Conservation (phyloP, 2,329 filamentous ascomycete species). For the Thielaviopsis euricoi region DNA sequence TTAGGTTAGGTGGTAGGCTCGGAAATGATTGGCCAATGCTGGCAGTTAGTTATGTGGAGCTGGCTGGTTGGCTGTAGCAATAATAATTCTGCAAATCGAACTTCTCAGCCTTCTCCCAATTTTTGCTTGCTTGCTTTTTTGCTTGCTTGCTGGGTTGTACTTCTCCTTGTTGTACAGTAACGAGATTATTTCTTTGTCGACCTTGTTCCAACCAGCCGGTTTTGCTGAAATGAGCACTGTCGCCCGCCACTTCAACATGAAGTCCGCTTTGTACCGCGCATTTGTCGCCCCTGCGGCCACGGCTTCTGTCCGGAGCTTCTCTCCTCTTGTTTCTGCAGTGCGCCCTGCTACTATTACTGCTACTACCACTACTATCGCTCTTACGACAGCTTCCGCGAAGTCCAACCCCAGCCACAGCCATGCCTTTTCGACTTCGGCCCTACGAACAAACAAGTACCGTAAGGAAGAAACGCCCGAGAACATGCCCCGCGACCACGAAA, state of each 20-base stretch:
- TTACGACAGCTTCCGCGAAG: background rate
- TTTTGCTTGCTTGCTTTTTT: no score
- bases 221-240: slow-evolving; percentile 1
- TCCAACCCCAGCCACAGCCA: background rate
- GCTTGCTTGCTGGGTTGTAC: no score
- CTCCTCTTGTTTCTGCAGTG: slow-evolving; percentile 29
- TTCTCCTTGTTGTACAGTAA: no score
- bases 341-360: slow-evolving; percentile 22
- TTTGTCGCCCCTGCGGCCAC: slow-evolving; percentile 7
- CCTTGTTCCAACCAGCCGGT: no score
- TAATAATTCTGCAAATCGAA: no score
- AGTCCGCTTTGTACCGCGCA: slow-evolving; percentile 12
- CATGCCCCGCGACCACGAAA: slow-evolving; percentile 27
- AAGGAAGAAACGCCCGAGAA: background rate
- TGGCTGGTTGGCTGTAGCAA: no score
- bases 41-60: no score
- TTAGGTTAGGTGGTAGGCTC: no score
- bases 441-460: slow-evolving; percentile 6
- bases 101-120: no score
- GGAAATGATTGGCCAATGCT: no score
- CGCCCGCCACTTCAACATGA: slow-evolving; percentile 21
- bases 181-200: no score
- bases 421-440: slow-evolving; percentile 1
- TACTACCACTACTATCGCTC: background rate
- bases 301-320: slow-evolving; percentile 20